phyloP scores from a whole-genome alignment of 2,329 filamentous ascomycete species.

The Fusarium luffae region DNA sequence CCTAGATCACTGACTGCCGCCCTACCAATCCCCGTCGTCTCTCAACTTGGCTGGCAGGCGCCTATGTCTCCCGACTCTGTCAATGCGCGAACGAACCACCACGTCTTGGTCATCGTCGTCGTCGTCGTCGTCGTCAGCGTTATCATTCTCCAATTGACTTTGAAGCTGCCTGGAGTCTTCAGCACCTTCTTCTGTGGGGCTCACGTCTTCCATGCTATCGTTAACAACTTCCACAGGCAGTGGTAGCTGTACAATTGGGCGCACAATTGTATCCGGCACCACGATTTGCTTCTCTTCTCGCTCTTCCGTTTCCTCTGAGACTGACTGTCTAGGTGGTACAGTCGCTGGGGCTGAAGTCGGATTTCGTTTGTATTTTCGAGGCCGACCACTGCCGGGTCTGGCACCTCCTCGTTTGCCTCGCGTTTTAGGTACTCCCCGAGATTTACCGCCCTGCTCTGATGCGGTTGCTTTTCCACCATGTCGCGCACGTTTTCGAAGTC shows the following conservation, averaged over 20 bases:
- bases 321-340: slow-evolving; percentile 7
- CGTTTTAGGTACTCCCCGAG: slow-evolving; percentile 45
- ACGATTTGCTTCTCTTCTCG: slow-evolving; percentile 25
- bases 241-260: slow-evolving; percentile 1
- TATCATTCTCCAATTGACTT: slow-evolving; percentile 41
- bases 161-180: slow-evolving; percentile 28
- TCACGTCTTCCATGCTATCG: slow-evolving; percentile 45
- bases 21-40: slow-evolving; percentile 46
- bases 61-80: slow-evolving; percentile 47
- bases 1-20: slow-evolving; percentile 26
- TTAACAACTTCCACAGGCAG: slow-evolving; percentile 14
- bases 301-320: slow-evolving; percentile 18
- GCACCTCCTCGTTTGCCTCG: slow-evolving; percentile 54
- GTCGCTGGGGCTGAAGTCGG: slow-evolving; percentile 4
- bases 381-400: slow-evolving; percentile 53
- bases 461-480: slow-evolving; percentile 22
- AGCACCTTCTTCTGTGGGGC: slow-evolving; percentile 46
- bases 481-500: slow-evolving; percentile 44
- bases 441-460: slow-evolving; percentile 25
- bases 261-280: slow-evolving; percentile 26
- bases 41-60: slow-evolving; percentile 52
- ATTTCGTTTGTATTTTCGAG: slow-evolving; percentile 53
- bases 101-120: slow-evolving; percentile 50
- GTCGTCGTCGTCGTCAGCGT: slow-evolving; percentile 48
- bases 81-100: slow-evolving; percentile 40